Evolutionary conservation across 2,329 filamentous ascomycete species (phyloP).

Genomic region (Colletotrichum melonis): DNA sequence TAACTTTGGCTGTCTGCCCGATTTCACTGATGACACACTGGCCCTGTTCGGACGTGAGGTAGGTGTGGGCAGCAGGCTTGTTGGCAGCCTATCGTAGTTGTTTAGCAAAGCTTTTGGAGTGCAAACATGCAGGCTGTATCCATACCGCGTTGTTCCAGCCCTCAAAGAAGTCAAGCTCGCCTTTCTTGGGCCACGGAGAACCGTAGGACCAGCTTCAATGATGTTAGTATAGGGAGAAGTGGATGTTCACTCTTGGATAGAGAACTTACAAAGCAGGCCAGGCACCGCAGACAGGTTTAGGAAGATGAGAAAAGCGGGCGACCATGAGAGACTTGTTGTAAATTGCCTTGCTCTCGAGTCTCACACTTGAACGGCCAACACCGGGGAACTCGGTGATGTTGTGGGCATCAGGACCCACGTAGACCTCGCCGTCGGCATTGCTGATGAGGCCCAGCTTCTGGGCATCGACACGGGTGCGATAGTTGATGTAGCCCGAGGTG

Average conservation of each 20-base stretch:
- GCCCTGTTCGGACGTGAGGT: slow-evolving; percentile 45
- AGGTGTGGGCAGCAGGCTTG: slow-evolving; percentile 69
- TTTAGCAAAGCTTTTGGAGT: slow-evolving; percentile 56
- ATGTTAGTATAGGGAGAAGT: background rate
- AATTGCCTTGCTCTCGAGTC: slow-evolving; percentile 70
- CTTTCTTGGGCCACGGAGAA: slow-evolving; percentile 67
- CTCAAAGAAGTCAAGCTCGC: slow-evolving; percentile 77
- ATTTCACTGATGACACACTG: slow-evolving; percentile 46
- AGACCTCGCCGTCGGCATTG: slow-evolving; percentile 47
- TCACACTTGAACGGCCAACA: slow-evolving; percentile 66
- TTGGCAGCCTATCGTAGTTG: slow-evolving; percentile 49
- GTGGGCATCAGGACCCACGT: slow-evolving; percentile 51
- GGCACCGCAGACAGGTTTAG: slow-evolving; percentile 71
- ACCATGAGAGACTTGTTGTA: slow-evolving; percentile 78
- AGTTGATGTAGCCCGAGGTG: slow-evolving; percentile 74
- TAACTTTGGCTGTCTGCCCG: slow-evolving; percentile 45
- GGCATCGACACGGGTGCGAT: slow-evolving; percentile 50
- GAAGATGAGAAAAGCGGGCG: slow-evolving; percentile 77
- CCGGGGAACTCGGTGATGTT: slow-evolving; percentile 38
- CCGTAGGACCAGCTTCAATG: slow-evolving; percentile 60
- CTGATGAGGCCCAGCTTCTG: slow-evolving; percentile 47
- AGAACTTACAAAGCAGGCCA: slow-evolving; percentile 75
- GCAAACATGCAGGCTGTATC: background rate
- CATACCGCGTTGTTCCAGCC: slow-evolving; percentile 65
- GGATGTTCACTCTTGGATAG: no score